Base-by-base conservation (phyloP, 225 moss, liverwort and hornwort species). In the Physcomitrium patens region DNA sequence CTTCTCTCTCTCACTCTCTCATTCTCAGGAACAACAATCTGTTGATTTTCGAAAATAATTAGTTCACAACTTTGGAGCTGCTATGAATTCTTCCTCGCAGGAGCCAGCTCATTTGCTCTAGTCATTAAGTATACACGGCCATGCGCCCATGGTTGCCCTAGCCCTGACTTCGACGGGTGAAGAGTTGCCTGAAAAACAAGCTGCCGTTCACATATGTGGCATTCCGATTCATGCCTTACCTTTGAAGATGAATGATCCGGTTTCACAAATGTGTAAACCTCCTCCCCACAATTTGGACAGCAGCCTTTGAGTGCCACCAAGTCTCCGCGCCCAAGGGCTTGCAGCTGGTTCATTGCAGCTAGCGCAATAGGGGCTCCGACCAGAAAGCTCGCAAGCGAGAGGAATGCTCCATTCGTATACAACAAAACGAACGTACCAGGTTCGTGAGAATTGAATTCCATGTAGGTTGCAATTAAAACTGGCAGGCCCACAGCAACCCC, bases 271-370 rank as follows among this genome's bases (percentile, higher is more conserved):
- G 96, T 86, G 74, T 96, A 96, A 8, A 96, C 96, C 86, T 96
- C 96, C 82, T 96, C 96, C 26, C 85, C 94, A 51, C 96, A 96
- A 64, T 85, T 94, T 1, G 96, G 96, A 60, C 96, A 96, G 71
- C 78, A 86, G 19, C 96, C 96, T 80, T 96, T 96, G 57, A 96
- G 83, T 72, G 96, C 96, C 75, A 94, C 80, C 72, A 94, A 57
- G 60, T 96, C 94, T 12, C 96, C 96, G 65, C 91, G 81, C 83
- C 88, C 91, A 26, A 96, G 83, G 52, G 90, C 90, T 75, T 88
- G 85, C 74, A 96, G 60, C 19, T 87, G 87, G 66, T 67, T 79
- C 64, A 68, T 74, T 50, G 94, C 91, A 49, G 88, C 90, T 63
- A 86, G 49, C n/a, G 91, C 80, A 4, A 96, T 77, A 37, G 92